Evolutionary conservation across 2,329 filamentous ascomycete genomes (phyloP).

Genomic region (Truncatella angustata): DNA sequence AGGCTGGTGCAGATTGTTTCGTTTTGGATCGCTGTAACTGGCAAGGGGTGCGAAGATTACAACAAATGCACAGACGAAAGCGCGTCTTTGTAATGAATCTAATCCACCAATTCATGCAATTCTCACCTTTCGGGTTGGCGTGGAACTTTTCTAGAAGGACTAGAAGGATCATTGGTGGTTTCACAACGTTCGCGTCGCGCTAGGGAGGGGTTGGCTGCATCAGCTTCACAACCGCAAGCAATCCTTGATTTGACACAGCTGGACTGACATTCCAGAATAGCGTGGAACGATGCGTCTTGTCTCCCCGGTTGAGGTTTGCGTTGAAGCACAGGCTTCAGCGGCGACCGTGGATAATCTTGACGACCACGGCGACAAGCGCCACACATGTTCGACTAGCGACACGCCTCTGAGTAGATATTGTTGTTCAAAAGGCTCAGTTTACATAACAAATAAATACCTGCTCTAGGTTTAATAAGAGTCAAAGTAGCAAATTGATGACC

Average conservation of each 20-base stretch:
- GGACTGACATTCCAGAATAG: not conserved
- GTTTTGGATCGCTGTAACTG: constrained; percentile 1
- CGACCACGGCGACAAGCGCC: no score
- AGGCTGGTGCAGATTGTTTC: constrained; percentile 5
- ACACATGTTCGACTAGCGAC: no score
- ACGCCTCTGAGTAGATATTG: no score
- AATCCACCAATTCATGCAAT: not conserved
- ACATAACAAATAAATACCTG: no score
- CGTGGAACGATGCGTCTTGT: no score
- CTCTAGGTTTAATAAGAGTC: no score
- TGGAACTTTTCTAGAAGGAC: constrained; percentile 9
- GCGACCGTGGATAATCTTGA: no score
- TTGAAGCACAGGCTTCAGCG: not conserved
- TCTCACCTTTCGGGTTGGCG: not conserved
- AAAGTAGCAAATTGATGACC: no score
- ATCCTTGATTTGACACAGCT: not conserved
- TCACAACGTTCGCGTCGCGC: constrained; percentile 5
- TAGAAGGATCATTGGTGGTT: constrained; percentile 6
- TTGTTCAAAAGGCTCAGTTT: no score
- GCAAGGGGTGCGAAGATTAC: constrained; percentile 4
- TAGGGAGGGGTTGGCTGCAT: not conserved
- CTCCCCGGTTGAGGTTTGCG: no score
- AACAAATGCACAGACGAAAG: not conserved
- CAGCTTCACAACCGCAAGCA: not conserved
- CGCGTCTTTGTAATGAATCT: not conserved